These are phyloP conservation scores for Nakazawaea laoshanensis DNA, from an alignment of 805 yeast genomes.

Conservation along the genomic window DNA sequence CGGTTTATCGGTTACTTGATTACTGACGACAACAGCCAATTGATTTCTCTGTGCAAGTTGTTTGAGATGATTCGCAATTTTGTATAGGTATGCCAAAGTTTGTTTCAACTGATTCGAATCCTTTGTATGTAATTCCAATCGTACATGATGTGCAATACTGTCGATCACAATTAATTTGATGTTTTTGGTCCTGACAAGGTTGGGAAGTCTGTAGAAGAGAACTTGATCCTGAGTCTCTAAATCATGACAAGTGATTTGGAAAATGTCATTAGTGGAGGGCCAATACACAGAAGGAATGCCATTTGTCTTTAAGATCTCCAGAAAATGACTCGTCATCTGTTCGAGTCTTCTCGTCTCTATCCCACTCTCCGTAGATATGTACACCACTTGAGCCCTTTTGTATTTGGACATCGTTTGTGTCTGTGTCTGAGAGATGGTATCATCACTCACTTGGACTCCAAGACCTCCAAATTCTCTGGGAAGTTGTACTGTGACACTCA, in stretches of 20 bases:
- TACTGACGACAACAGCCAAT: constrained; percentile 62
- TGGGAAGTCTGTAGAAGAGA: constrained; percentile 60
- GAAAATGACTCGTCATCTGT: constrained; percentile 27
- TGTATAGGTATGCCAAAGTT: constrained; percentile 32
- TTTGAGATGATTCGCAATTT: constrained; percentile 38
- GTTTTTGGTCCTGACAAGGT: constrained; percentile 29
- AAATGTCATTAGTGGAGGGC: constrained; percentile 32
- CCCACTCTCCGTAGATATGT: constrained; percentile 70
- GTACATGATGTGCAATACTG: constrained; percentile 74
- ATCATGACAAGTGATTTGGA: constrained; percentile 53
- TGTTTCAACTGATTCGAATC: constrained; percentile 26
- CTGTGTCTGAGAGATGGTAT: constrained; percentile 9
- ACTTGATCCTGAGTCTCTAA: constrained; percentile 71
- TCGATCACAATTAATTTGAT: constrained; percentile 64
- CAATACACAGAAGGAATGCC: constrained; percentile 19
- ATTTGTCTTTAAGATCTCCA: constrained; percentile 23
- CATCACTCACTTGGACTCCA: constrained; percentile 14
- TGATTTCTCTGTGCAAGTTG: constrained; percentile 35
- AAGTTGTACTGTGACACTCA: constrained; percentile 51
- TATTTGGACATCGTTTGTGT: background rate
- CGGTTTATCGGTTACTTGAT: constrained; percentile 71
- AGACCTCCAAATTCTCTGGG: constrained; percentile 40
- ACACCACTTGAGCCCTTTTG: constrained; percentile 39
- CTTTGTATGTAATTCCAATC: constrained; percentile 45
- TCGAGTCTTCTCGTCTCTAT: constrained; percentile 57